Evolutionary conservation across 2,329 filamentous ascomycete species (phyloP), one percentile per base, ranked within the genome.

Genomic region (Amylocarpus encephaloides): DNA sequence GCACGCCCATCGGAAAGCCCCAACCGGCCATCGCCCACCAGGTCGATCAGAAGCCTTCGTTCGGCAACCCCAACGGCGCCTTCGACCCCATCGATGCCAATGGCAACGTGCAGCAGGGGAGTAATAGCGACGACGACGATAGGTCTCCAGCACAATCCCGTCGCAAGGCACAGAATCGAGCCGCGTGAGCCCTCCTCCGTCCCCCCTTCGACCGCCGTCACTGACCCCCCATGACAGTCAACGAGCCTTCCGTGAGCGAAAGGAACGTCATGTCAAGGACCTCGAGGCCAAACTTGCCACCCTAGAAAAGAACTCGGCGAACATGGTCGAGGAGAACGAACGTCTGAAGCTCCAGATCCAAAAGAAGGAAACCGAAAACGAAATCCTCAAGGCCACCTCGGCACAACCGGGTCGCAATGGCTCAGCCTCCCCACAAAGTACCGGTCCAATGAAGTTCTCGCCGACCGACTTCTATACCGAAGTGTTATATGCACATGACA

Each of bases 171-270:
- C 84, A 88, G 64, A 88, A 87, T 58, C 70, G 84, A 62, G 83
- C 83, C 67, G 84, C 84, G 83, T 86, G 79, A 67, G 81, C 38
- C 32, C n/a, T 47, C 42, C 30, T 29, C 43, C 26, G 7, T 13
- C 42, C 13, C 34, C 46, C 42, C 38, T 16, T 13, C 26, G 2
- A 13, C 9, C 18, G 13, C 29, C 39, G 18, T 11, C n/a, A 30
- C 41, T 40, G 32, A 46, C 41, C 32, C 16, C 32, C 10, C 13
- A n/a, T n/a, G 32, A 10, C 49, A 96, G 92, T 43, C 93, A 97
- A 76, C 85, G 92, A 61, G 92, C 93, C 30, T 97, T 97, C 68
- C 88, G 92, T 53, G 92, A 97, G 70, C 85, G 92, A 60, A 97
- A 97, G 69, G 92, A 97, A 68, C 85, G 84, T 51, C 91, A 95